Evolutionary conservation across 371 early-diverging fungal species (phyloP), one percentile per base, ranked within the genome.

Genomic region (Encephalitozoon hellem): DNA sequence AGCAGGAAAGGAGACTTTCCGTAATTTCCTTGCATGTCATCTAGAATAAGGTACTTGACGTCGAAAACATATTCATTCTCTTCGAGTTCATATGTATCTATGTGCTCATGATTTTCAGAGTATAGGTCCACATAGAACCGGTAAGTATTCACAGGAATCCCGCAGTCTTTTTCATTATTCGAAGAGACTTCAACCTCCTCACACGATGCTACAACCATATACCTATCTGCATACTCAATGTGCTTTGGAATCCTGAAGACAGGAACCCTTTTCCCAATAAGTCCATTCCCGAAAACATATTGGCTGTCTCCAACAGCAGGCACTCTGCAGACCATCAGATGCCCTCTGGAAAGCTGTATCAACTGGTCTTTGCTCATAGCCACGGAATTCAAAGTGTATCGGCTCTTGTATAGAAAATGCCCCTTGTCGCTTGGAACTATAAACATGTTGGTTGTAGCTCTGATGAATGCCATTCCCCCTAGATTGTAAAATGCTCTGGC

Each of bases 1-100:
- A 83, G 68, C 15, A 83, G 67, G 65, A 71, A 83, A 4, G 68
- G 63, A 21, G 55, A 67, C 49, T 28, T 47, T 23, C 79, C 83
- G 23, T 66, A 39, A 32, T 53, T 71, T 23, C 68, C 59, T 65
- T 79, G 76, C 51, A 47, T 73, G 47, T 78, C 79, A 59, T 79
- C 74, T 4, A 82, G 63, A 21, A 59, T 63, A 9, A 79, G 26
- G 5, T 72, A 49, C 65, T 51, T 79, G n/a, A 77, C 72, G 53
- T 63, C 54, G 4, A 75, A 41, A 2, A 81, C 64, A 65, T 81
- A 77, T 47, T 81, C 81, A 52, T 81, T 75, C 8, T 49, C 41
- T 8, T 77, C 75, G 0, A 81, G 23, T 21, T 28, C 49, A 64
- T 64, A 77, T n/a, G 59, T 70, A 51, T 64, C 59, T 47, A 81